Percentiles rank a stretch among this genome's conserved stretches.
These are phyloP conservation scores for Rhododendron williamsianum DNA, from an alignment of 148 eudicot species.

Conservation along the genomic window DNA sequence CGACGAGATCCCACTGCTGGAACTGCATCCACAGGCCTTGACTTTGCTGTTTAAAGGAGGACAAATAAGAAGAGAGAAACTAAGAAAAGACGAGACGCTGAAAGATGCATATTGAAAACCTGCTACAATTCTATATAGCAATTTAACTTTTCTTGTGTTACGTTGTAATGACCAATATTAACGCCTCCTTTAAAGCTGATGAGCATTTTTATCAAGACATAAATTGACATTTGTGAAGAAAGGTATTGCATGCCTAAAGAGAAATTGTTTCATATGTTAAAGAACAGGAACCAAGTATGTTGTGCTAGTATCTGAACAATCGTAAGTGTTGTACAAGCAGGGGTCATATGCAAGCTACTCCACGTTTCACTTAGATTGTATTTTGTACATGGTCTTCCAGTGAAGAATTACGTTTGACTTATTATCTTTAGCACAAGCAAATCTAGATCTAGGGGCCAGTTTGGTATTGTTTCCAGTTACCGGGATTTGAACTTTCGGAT, in stretches of 20 bases:
- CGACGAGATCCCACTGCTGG: slow-evolving; percentile 67
- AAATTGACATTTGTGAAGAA: neutral
- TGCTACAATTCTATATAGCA: neutral
- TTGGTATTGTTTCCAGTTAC: neutral
- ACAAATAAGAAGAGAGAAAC: neutral
- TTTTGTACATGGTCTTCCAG: neutral
- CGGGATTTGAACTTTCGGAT: neutral
- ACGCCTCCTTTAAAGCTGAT: neutral
- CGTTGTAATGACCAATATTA: neutral
- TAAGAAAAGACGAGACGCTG: slow-evolving; percentile 5
- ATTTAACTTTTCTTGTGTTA: neutral
- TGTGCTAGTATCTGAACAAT: neutral
- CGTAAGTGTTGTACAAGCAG: neutral
- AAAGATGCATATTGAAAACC: neutral
- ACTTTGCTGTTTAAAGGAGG: slow-evolving; percentile 35
- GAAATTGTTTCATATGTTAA: neutral
- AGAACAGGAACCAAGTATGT: neutral
- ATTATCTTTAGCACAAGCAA: neutral
- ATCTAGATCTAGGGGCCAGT: neutral
- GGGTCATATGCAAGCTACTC: neutral
- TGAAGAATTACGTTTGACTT: neutral
- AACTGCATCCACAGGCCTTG: slow-evolving; percentile 43
- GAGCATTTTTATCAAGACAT: neutral
- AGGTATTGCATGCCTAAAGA: neutral
- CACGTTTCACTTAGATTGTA: neutral